These are phyloP conservation scores for Globisporangium parvum DNA, from an alignment of 352 stramenopile species.

Conservation along the genomic window DNA sequence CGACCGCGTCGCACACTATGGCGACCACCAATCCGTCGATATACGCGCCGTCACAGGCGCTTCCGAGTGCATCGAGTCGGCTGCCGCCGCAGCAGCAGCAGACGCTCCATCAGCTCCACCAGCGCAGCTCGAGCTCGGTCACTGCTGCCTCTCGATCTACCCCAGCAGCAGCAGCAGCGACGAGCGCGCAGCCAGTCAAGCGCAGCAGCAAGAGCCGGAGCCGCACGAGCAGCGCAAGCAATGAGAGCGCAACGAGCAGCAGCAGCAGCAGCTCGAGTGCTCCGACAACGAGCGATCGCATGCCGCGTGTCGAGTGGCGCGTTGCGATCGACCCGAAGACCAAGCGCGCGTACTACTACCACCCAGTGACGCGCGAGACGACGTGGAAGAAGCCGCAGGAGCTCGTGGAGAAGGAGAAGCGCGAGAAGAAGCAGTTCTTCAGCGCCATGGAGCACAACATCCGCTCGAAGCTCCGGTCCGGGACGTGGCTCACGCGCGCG, in stretches of 20 bases:
- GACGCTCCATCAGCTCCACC: conserved; percentile 19
- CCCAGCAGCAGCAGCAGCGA: conserved; percentile 1
- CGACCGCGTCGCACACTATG: conserved; percentile 4
- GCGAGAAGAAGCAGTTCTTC: conserved; percentile 90
- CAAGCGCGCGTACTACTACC: conserved; percentile 96
- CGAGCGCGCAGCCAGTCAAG: conserved; percentile 1
- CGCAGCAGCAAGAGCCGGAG: conserved; percentile 6
- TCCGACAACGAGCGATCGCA: conserved; percentile 2
- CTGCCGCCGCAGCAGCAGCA: conserved; percentile 10
- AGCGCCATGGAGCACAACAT: conserved; percentile 96
- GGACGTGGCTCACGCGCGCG: conserved; percentile 47
- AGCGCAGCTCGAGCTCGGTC: conserved; percentile 15
- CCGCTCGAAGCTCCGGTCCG: conserved; percentile 67
- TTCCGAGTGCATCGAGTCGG: conserved; percentile 3
- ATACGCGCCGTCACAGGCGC: conserved; percentile 14
- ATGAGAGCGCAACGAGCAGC: not conserved
- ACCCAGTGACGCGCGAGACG: conserved; percentile 93
- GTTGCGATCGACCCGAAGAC: conserved; percentile 77
- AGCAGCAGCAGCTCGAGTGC: conserved; percentile 12
- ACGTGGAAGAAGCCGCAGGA: conserved; percentile 95
- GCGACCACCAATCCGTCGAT: conserved; percentile 8
- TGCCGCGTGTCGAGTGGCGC: conserved; percentile 47
- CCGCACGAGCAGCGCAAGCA: conserved; percentile 11
- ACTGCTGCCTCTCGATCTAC: conserved; percentile 9
- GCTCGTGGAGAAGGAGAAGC: conserved; percentile 72